A percentile compares a stretch with the other conserved stretches of the same genome.
These are phyloP conservation scores for Didymellaceae sp. DNA, from an alignment of 2,329 filamentous ascomycete genomes.

Conservation along the genomic window DNA sequence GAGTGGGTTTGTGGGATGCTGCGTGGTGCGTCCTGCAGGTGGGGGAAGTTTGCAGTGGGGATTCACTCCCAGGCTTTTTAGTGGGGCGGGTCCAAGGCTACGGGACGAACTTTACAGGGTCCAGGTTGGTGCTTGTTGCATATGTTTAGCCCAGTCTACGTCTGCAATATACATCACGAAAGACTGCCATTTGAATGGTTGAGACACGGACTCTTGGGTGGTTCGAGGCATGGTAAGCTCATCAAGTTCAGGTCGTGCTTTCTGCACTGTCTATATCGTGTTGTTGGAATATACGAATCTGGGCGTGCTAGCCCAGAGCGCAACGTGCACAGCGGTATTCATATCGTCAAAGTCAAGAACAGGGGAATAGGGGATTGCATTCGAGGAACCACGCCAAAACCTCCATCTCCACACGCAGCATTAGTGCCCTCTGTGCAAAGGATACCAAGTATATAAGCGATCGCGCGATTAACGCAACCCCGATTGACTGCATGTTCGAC, in stretches of 20 bases:
- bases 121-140: background rate
- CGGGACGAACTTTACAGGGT: constrained; percentile 7
- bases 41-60: constrained; percentile 7
- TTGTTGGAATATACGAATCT: background rate
- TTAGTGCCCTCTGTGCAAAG: constrained; percentile 24
- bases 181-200: background rate
- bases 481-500: constrained; percentile 30
- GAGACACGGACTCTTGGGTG: background rate
- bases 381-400: constrained; percentile 39
- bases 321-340: constrained; percentile 29
- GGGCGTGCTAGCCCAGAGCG: background rate
- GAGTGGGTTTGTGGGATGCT: background rate
- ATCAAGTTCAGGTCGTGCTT: too few species aligned
- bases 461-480: constrained; percentile 27
- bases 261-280: too few species aligned
- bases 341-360: constrained; percentile 41
- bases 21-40: background rate
- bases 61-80: constrained; percentile 6
- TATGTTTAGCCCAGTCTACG: background rate
- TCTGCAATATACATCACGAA: background rate
- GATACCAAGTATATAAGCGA: constrained; percentile 33
- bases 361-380: constrained; percentile 43
- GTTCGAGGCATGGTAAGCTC: background rate
- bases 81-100: constrained; percentile 9
- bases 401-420: constrained; percentile 32